Conservation (phyloP, 495 filamentous ascomycete genomes). For the Oleoguttula mirabilis region DNA sequence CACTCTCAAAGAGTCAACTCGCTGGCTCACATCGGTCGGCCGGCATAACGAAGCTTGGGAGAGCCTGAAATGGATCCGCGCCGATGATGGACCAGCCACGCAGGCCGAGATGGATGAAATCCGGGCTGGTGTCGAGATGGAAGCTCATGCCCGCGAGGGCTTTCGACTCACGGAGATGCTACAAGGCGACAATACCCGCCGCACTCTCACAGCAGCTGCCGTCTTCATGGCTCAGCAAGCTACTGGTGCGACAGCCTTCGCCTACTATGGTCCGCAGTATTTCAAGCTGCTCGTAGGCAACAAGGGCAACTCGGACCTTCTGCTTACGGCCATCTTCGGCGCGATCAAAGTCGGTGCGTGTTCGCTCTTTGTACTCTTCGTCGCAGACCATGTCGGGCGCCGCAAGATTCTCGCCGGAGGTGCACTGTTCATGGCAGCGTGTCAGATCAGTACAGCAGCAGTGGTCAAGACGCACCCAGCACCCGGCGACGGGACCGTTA, state of each 20-base stretch:
- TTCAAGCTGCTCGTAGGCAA: conserved; percentile 24
- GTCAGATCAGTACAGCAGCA: conserved; percentile 16
- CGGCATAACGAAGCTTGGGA: conserved; percentile 22
- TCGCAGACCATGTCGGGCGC: conserved; percentile 19
- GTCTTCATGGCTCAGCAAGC: conserved; percentile 41
- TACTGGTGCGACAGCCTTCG: conserved; percentile 30
- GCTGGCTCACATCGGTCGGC: conserved; percentile 18
- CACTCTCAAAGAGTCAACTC: conserved; percentile 17
- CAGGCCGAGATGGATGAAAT: conserved; percentile 33
- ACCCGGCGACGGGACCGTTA: conserved; percentile 5
- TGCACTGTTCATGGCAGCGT: conserved; percentile 21
- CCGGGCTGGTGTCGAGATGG: conserved; percentile 17
- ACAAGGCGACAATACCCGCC: conserved; percentile 28
- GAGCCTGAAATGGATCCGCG: conserved; percentile 21
- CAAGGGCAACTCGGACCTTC: conserved; percentile 14
- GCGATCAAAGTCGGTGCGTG: conserved; percentile 23
- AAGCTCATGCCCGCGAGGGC: conserved; percentile 13
- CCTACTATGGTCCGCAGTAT: conserved; percentile 26
- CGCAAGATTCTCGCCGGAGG: conserved; percentile 14
- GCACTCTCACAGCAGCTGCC: conserved; percentile 33
- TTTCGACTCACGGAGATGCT: conserved; percentile 3
- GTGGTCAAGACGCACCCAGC: conserved; percentile 10
- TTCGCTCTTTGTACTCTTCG: conserved; percentile 17
- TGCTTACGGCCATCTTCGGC: conserved; percentile 20
- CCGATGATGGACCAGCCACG: conserved; percentile 33